phyloP scores from a whole-genome alignment of 257 asterid species.

The Gynochthodes officinalis region DNA sequence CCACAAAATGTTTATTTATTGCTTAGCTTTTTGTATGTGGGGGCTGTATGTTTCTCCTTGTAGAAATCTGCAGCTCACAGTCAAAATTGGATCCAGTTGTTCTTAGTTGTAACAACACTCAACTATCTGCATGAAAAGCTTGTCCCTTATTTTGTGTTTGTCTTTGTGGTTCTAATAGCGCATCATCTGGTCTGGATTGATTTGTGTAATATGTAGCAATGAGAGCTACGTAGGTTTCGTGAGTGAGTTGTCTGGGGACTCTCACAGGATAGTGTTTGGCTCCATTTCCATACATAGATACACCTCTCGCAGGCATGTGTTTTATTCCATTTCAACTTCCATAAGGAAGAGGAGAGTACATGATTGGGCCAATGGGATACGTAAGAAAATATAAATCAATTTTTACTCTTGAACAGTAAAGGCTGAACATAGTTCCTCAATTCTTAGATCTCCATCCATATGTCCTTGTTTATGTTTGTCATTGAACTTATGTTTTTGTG shows the following conservation, averaged over 20 bases:
- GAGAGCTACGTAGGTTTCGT: too few relatives aligned
- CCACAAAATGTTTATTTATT: neutral
- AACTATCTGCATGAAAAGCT: neutral
- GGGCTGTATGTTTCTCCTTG: too few relatives aligned
- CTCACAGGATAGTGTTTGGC: neutral
- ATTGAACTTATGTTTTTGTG: constrained; percentile 11
- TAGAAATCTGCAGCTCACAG: neutral
- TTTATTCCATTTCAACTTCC: too few relatives aligned
- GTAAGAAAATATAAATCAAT: neutral
- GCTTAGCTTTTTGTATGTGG: neutral
- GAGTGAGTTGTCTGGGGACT: neutral
- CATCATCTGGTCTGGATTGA: neutral
- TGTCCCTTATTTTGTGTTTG: neutral
- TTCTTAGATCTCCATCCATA: neutral
- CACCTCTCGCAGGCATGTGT: too few relatives aligned
- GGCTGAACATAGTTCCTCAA: neutral
- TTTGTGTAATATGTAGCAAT: neutral
- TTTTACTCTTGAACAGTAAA: neutral
- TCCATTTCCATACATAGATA: too few relatives aligned
- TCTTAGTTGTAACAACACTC: neutral
- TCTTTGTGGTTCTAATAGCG: neutral
- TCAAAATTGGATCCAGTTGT: neutral
- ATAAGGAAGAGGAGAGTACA: neutral
- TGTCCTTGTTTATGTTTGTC: too few relatives aligned
- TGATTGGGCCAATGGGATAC: neutral